Evolutionary conservation across 2,329 filamentous ascomycete species (phyloP), one percentile per base, ranked within the genome.

Genomic region (Diaporthe amygdali): DNA sequence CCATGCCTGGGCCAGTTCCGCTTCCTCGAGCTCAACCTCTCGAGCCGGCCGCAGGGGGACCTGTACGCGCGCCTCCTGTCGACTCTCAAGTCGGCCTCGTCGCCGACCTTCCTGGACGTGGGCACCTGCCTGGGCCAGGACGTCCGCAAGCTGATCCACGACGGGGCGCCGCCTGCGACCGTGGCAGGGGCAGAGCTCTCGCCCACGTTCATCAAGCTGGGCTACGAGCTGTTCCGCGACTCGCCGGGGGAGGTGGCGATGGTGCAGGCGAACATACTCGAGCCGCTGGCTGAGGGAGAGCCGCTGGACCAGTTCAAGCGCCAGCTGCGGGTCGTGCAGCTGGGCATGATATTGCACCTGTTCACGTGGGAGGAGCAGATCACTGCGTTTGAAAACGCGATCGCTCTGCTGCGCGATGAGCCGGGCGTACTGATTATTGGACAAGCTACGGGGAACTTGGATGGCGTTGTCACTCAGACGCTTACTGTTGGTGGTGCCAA

Each of bases 51-150:
- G n/a, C 15, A 15, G 6, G 78, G 46, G 68, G 76, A 75, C 47
- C n/a, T 72, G 44, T 85, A 81, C 74, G 70, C 74, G 10, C 73
- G 74, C 39, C 76, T 79, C 30, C 52, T 77, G 2, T n/a, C 51
- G 47, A 75, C 56, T 47, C 72, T 78, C 39, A 74, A 71, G 51
- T 17, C 49, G 17, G 25, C 61, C 3, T 52, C 8, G 59, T 76
- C 72, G 71, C 75, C 55, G 39, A 78, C 76, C 10, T 83, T 84
- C 66, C 78, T 85, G 15, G 83, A 85, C 71, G 72, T 84, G 4
- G 83, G 83, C 20, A 81, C 79, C 71, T 84, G 84, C 73, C 77
- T 84, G 25, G 82, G 82, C 27, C 83, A 85, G 70, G 83, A 84
- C 71, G 25, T 84, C 34, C 82, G 83, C 39, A 83, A 83, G 74